Base-by-base conservation (phyloP, 2,329 filamentous ascomycete genomes). In the Sporothrix luriei region DNA sequence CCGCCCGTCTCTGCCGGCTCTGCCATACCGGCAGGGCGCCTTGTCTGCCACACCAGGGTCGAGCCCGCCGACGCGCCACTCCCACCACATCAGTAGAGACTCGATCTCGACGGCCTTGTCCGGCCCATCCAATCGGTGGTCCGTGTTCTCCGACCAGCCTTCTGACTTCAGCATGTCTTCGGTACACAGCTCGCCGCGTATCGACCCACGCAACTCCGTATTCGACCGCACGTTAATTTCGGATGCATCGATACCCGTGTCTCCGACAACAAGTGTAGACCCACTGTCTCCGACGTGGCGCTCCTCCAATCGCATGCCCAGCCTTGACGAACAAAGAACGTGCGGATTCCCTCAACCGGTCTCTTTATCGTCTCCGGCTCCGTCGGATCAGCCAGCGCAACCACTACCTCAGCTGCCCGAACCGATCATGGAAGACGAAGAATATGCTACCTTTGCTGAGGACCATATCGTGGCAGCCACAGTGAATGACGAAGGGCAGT, bases 171-270 rank as follows among this genome's bases (percentile, higher is more conserved):
- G 87, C 1, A 79, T 87, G 0, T 92, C 91, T 1, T 97, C 94
- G 0, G 84, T 90, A 1, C 90, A 93, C 1, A 93, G 90, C 74
- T 97, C 94, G 4, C 94, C 95, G 0, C 86, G 85, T 57, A 95
- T 93, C 1, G 88, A 88, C 40, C 88, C 88, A 72, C 87, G 90
- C 21, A 86, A 86, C 66, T 92, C 91, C 0, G 82, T 97, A 61
- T 97, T 97, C 75, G 94, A 97, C 77, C 85, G 88, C 43, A 81
- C 65, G 3, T 16, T 86, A 13, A 87, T 90, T 59, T 82, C 83
- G 21, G 90, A 92, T 66, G 89, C 86, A 3, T 93, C 92, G 13
- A 85, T 89, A 62, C 92, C 94, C 0, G 90, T 88, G 0, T 97
- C 94, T 49, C 94, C 95, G 0, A 89, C 91, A 19, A 97, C 93